phyloP scores from a whole-genome alignment of 352 stramenopile genomes.

The Phytophthora idaei region DNA sequence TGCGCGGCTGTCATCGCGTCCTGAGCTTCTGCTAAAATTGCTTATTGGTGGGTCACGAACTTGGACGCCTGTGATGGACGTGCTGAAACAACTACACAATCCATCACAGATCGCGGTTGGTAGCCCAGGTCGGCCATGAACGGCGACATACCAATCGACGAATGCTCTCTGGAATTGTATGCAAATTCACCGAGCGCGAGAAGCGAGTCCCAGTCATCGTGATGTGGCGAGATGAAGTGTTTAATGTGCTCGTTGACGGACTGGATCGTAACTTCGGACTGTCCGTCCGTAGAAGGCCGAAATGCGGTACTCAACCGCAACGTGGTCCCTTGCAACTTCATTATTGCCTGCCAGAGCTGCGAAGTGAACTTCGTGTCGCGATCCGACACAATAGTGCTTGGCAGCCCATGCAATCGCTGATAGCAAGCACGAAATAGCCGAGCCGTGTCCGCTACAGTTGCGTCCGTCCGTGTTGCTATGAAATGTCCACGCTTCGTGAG shows the following conservation, averaged over 20 bases:
- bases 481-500: conserved; percentile 18
- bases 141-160: background rate
- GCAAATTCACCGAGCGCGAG: background rate
- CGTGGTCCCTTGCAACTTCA: conserved; percentile 2
- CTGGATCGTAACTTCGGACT: background rate
- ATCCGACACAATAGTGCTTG: conserved; percentile 12
- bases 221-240: background rate
- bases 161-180: background rate
- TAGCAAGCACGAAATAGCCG: conserved; percentile 15
- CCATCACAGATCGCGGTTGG: background rate
- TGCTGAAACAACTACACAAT: background rate
- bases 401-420: conserved; percentile 18
- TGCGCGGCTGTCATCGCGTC: too few relatives aligned
- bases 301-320: conserved; percentile 1
- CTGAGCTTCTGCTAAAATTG: background rate
- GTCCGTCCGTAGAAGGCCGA: background rate
- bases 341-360: conserved; percentile 8
- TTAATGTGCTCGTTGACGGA: background rate
- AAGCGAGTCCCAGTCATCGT: background rate
- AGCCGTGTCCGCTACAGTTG: background rate
- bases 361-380: conserved; percentile 23
- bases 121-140: conserved; percentile 6
- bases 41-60: background rate
- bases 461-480: background rate
- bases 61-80: background rate